Conservation (phyloP, 495 filamentous ascomycete species). For the Copromyces sp. region DNA sequence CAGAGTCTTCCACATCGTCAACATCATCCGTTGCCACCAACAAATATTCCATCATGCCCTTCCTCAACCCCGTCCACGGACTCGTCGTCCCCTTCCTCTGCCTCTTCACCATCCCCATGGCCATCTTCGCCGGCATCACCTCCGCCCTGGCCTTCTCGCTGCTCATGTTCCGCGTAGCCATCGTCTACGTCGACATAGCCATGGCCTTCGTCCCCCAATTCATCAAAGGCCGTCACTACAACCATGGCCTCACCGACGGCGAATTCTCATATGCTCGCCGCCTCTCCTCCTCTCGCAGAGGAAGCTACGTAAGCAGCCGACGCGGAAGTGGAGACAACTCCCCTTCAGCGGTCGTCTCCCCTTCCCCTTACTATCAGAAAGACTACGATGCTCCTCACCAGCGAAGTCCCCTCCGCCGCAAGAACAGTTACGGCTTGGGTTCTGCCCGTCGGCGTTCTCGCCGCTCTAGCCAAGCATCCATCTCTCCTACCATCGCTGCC, state of each 20-base stretch:
- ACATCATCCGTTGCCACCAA: background rate
- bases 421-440: conserved; percentile 27
- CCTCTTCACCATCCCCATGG: conserved; percentile 57
- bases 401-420: conserved; percentile 7
- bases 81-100: conserved; percentile 53
- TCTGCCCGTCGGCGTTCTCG: conserved; percentile 23
- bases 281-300: background rate
- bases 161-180: conserved; percentile 51
- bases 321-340: conserved; percentile 6
- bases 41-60: conserved; percentile 26
- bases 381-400: background rate
- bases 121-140: conserved; percentile 59
- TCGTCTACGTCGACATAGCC: conserved; percentile 62
- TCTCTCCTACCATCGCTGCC: conserved; percentile 24
- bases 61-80: conserved; percentile 39
- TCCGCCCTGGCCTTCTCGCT: conserved; percentile 54
- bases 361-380: conserved; percentile 3
- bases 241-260: conserved; percentile 1
- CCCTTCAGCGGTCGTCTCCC: conserved; percentile 5
- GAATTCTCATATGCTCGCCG: background rate
- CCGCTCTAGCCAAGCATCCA: conserved; percentile 23
- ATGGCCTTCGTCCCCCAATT: conserved; percentile 49
- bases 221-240: conserved; percentile 30
- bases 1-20: background rate
- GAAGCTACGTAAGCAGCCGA: background rate